Base-by-base conservation (phyloP, 1,139 yeast genomes). In the Blastobotrys petasosporus region DNA sequence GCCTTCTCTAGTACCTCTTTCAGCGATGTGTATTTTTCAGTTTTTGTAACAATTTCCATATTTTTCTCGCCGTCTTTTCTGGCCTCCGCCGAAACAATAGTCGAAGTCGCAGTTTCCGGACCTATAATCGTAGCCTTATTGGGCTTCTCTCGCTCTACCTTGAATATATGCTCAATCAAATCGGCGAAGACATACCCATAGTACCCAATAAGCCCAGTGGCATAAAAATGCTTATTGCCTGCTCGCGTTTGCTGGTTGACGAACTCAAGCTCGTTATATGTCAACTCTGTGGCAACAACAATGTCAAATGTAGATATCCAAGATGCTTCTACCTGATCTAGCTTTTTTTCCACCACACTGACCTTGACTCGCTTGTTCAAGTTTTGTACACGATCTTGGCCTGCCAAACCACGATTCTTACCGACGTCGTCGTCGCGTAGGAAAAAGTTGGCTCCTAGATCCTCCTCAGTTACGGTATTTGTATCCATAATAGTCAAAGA, bases 111-210 rank as follows among this genome's bases (percentile, higher is more conserved):
- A 45, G 77, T 75, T 29, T 84, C 66, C 2, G 59, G 60, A 0
- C 85, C 85, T 2, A 67, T 35, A 46, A 69, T 67, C 12, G 84
- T 74, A 23, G 68, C 64, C 44, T 55, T 66, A 48, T 68, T 69
- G 54, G 68, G 75, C 59, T 60, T 75, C 53, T 67, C 74, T 66
- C 78, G 76, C 42, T 85, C 80, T 54, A 59, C 46, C 34, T 65
- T 66, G 30, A 79, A 76, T 37, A 71, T 69, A 63, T 86, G 90
- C 45, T 72, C 64, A 15, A 87, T 76, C 50, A 92, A 71, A 63
- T 94, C 98, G 2, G 81, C 80, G 58, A 90, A 80, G 2, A 86
- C 75, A 59, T 79, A 85, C 1, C 96, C 97, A 62, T 77, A 87
- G 62, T 88, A 68, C 0, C 98, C 98, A 61, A 83, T 85, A 7